Evolutionary conservation across 495 filamentous ascomycete species (phyloP), one percentile per base, ranked within the genome.

Genomic region (Thozetella sp.): DNA sequence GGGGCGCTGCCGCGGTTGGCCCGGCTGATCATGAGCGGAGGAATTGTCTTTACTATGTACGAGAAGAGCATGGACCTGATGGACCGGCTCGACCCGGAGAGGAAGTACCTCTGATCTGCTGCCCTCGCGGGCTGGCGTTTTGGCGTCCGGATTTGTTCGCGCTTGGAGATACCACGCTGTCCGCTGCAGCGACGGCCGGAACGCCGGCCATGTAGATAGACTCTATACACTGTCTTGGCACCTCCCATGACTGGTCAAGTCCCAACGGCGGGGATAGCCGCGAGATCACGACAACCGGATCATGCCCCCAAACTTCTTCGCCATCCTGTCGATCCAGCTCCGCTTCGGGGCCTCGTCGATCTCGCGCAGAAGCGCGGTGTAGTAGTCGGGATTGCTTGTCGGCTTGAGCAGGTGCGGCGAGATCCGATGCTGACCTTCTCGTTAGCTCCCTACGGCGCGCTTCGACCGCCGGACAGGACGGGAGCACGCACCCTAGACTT

Each of bases 21-120:
- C 20, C 78, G 95, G 57, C 71, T 99, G 61, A 90, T 97, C 60
- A 55, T 93, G 78, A 97, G 93, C 68, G 95, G 95, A 53, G 95
- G 95, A 20, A 97, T 99, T 68, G 96, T 99, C 54, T 99, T 99
- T 70, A 93, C 96, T 2, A 97, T 98, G 93, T 98, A 99, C 72
- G 95, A 99, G 78, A 98, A 98, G 81, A 90, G 90, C 43, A 97
- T 99, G 76, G 96, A 98, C 57, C 65, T 89, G 51, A 82, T 99
- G 74, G 90, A 95, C 69, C 77, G 72, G 59, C 34, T 93, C 22
- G 95, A 99, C 72, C 96, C 95, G 13, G 84, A 96, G 65, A 84
- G 88, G 62, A 88, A 84, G 71, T 97, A 97, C 71, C 85, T 98
- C 58, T 94, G 79, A 71, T 12, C 56, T 51, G 2, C 2, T 10